Conservation (phyloP, 768 basidiomycete genomes). For the Dacryopinax primogenitus region DNA sequence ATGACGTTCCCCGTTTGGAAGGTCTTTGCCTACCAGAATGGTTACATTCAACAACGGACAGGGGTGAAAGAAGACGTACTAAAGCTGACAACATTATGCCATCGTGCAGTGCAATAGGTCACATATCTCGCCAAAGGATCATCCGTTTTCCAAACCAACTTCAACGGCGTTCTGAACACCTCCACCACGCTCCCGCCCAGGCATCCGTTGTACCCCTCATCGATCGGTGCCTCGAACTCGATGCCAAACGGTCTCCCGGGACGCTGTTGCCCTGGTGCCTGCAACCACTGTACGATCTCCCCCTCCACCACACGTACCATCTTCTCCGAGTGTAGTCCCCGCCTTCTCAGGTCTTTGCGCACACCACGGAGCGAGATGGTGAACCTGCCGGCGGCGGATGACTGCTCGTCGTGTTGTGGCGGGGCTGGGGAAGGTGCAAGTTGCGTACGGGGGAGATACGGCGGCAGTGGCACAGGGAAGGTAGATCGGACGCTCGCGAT, state of each 20-base stretch:
- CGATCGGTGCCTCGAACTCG: constrained; percentile 36
- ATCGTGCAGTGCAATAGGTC: constrained; percentile 70
- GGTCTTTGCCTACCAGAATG: constrained; percentile 23
- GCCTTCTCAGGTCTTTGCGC: constrained; percentile 49
- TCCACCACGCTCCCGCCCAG: constrained; percentile 48
- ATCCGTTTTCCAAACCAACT: constrained; percentile 54
- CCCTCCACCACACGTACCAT: constrained; percentile 58
- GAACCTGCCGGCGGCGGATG: constrained; percentile 62
- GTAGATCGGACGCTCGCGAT: constrained; percentile 39
- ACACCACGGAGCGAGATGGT: constrained; percentile 64
- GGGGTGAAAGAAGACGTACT: constrained; percentile 38
- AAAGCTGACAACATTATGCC: constrained; percentile 67
- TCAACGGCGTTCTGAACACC: constrained; percentile 48
- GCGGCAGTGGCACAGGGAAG: constrained; percentile 64
- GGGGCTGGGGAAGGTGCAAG: constrained; percentile 36
- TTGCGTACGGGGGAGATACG: constrained; percentile 50
- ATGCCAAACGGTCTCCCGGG: constrained; percentile 10
- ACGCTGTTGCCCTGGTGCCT: constrained; percentile 28
- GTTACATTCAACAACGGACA: background rate
- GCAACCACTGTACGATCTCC: constrained; percentile 52
- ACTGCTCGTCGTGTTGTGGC: constrained; percentile 36
- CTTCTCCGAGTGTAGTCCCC: constrained; percentile 44
- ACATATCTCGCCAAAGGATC: constrained; percentile 69
- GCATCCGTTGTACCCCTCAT: constrained; percentile 29
- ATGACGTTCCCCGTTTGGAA: constrained; percentile 39